Evolutionary conservation across 148 eudicot genomes (phyloP).

Genomic region (Rhododendron ferrugineum): DNA sequence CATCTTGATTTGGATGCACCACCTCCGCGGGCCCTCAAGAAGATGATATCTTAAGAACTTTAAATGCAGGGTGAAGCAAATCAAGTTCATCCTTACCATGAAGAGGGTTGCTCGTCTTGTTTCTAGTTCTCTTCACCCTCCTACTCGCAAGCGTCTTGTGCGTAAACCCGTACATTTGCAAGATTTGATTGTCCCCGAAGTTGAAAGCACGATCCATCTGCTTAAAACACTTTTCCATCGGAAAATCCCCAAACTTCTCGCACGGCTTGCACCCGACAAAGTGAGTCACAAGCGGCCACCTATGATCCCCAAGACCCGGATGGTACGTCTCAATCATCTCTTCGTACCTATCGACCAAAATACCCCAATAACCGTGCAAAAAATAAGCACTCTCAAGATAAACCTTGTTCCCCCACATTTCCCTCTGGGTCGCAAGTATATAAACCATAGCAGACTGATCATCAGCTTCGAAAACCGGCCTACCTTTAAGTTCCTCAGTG

Average conservation of each 20-base stretch:
- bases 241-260: slow-evolving; percentile 57
- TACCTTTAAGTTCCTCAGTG: slow-evolving; percentile 48
- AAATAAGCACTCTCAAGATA: slow-evolving; percentile 61
- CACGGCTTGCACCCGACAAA: slow-evolving; percentile 84
- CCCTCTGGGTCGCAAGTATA: slow-evolving; percentile 47
- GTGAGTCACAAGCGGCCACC: slow-evolving; percentile 84
- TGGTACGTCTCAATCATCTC: slow-evolving; percentile 52
- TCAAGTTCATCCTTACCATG: slow-evolving; percentile 49
- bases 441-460: slow-evolving; percentile 84
- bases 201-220: slow-evolving; percentile 76
- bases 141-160: slow-evolving; percentile 57
- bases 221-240: slow-evolving; percentile 63
- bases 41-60: slow-evolving; percentile 37
- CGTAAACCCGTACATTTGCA: slow-evolving; percentile 60
- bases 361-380: slow-evolving; percentile 72
- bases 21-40: slow-evolving; percentile 1
- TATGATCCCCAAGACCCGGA: slow-evolving; percentile 67
- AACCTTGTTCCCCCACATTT: slow-evolving; percentile 68
- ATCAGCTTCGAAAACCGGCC: slow-evolving; percentile 81
- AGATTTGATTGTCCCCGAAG: slow-evolving; percentile 68
- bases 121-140: slow-evolving; percentile 46
- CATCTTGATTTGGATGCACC: neutral
- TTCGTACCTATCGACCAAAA: slow-evolving; percentile 60
- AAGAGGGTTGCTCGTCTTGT: slow-evolving; percentile 51
- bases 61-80: slow-evolving; percentile 58